phyloP scores from a whole-genome alignment of 257 asterid species.

The Avicennia marina region DNA sequence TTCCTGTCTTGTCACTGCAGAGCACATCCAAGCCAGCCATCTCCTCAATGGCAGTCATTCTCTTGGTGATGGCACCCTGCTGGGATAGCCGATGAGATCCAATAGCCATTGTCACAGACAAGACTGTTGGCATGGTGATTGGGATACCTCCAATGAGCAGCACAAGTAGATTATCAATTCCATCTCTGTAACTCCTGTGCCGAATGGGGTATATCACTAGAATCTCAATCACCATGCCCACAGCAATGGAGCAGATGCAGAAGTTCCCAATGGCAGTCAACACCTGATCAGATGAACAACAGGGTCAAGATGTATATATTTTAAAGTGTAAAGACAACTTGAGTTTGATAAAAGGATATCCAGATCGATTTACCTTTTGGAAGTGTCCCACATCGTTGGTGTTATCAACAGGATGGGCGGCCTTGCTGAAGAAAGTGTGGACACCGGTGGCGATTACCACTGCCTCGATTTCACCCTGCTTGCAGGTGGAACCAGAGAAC shows the following conservation, averaged over 20 bases:
- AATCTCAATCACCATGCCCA: slow-evolving; percentile 46
- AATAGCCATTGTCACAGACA: slow-evolving; percentile 59
- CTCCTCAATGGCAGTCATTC: slow-evolving; percentile 62
- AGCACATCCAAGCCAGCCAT: slow-evolving; percentile 65
- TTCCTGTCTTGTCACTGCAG: slow-evolving; percentile 62
- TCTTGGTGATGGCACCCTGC: slow-evolving; percentile 59
- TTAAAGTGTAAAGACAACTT: no score
- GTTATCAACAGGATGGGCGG: slow-evolving; percentile 57
- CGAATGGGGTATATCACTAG: slow-evolving; percentile 53
- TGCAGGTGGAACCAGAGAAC: slow-evolving; percentile 54
- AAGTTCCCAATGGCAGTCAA: slow-evolving; percentile 55
- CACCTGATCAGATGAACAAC: no score
- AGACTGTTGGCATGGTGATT: slow-evolving; percentile 55
- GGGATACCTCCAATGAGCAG: slow-evolving; percentile 58
- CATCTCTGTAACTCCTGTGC: slow-evolving; percentile 41
- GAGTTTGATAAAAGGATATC: no score
- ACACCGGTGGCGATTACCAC: slow-evolving; percentile 54
- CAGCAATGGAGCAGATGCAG: slow-evolving; percentile 48
- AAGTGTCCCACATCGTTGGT: slow-evolving; percentile 57
- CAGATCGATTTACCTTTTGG: slow-evolving; percentile 48
- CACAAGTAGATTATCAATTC: slow-evolving; percentile 49
- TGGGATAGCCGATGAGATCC: slow-evolving; percentile 51
- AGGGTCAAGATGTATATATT: no score
- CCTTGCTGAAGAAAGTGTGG: slow-evolving; percentile 53
- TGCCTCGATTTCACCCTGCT: slow-evolving; percentile 58